Conservation (phyloP, 768 basidiomycete genomes). For the Mycena belliarum region DNA sequence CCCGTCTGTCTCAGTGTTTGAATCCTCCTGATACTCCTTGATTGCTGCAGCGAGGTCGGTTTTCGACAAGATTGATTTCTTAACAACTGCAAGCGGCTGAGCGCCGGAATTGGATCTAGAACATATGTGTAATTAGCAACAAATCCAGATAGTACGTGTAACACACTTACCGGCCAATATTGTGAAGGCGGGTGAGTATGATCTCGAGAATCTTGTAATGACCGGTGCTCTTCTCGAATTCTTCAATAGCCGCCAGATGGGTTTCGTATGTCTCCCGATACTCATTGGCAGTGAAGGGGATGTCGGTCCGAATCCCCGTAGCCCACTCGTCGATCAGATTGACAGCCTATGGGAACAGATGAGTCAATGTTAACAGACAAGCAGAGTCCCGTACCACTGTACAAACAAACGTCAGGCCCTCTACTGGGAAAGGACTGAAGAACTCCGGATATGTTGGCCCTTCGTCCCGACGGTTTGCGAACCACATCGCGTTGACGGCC, state of each 20-base stretch:
- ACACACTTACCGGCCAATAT: constrained; percentile 14
- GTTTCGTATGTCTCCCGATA: constrained; percentile 16
- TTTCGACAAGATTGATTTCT: too few relatives aligned
- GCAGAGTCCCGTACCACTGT: constrained; percentile 4
- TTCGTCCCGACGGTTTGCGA: constrained; percentile 21
- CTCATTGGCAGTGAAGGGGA: constrained; percentile 18
- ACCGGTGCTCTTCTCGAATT: background rate
- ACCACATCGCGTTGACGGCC: constrained; percentile 20
- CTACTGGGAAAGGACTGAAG: constrained; percentile 22
- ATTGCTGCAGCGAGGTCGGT: too few relatives aligned
- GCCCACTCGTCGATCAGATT: constrained; percentile 21
- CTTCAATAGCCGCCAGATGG: constrained; percentile 11
- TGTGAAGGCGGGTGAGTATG: constrained; percentile 7
- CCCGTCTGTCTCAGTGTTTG: too few relatives aligned
- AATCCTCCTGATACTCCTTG: too few relatives aligned
- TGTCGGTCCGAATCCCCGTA: constrained; percentile 14
- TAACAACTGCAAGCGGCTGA: background rate
- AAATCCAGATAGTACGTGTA: background rate
- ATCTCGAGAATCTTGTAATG: constrained; percentile 5
- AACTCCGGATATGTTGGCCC: constrained; percentile 12
- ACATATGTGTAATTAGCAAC: background rate
- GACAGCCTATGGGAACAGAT: constrained; percentile 7
- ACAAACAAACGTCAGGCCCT: background rate
- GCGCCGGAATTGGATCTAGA: constrained; percentile 12
- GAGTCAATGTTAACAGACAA: background rate